phyloP scores from a whole-genome alignment of 2,329 filamentous ascomycete genomes.

The Coleophoma cylindrospora region DNA sequence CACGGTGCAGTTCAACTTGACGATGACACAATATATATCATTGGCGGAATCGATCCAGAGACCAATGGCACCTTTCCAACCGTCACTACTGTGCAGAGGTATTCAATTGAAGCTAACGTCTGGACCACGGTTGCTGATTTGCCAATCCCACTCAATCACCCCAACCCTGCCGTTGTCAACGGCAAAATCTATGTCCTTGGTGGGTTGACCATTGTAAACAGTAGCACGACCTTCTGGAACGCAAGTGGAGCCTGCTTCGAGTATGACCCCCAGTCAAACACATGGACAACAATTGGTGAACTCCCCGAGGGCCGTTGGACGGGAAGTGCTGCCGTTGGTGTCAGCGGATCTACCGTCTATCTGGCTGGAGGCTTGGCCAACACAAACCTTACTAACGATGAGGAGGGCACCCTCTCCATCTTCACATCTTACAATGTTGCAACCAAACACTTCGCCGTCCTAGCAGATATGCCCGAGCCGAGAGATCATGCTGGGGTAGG shows the following conservation, averaged over 20 bases:
- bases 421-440: conserved; percentile 22
- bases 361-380: conserved; percentile 33
- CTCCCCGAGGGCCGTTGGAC: conserved; percentile 22
- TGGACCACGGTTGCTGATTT: conserved; percentile 24
- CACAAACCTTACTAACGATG: conserved; percentile 13
- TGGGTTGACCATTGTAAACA: conserved; percentile 19
- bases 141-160: conserved; percentile 29
- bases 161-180: conserved; percentile 30
- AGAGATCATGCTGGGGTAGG: conserved; percentile 29
- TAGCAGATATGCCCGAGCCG: conserved; percentile 27
- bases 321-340: conserved; percentile 29
- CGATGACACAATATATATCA: conserved; percentile 4
- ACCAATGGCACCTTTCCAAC: conserved; percentile 1
- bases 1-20: conserved; percentile 4
- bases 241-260: conserved; percentile 4
- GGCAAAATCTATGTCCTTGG: conserved; percentile 35
- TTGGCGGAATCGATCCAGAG: conserved; percentile 8
- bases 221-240: conserved; percentile 1
- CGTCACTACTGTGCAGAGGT: conserved; percentile 23
- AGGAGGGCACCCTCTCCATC: conserved; percentile 17
- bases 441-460: conserved; percentile 19
- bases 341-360: conserved; percentile 26
- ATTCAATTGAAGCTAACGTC: conserved; percentile 22
- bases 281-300: conserved; percentile 13
- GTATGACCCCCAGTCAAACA: conserved; percentile 6